Evolutionary conservation across 768 basidiomycete genomes (phyloP).

Genomic region (Tulasnella sp.): DNA sequence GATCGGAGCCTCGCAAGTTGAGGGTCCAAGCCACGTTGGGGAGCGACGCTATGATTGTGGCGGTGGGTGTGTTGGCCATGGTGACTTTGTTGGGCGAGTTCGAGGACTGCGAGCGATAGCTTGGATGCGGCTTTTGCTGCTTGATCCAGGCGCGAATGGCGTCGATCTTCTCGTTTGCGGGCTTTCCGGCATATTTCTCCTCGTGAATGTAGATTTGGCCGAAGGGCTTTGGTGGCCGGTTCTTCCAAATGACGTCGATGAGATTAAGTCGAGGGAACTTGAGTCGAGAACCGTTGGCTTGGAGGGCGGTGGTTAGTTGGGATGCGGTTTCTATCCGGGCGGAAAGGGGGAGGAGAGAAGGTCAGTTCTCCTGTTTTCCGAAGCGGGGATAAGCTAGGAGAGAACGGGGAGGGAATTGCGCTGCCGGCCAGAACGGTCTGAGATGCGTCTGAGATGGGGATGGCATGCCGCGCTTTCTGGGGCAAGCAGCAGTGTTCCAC

Average conservation of each 20-base stretch:
- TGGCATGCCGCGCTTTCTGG: neutral
- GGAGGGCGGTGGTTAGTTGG: constrained; percentile 55
- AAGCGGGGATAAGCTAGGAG: constrained; percentile 9
- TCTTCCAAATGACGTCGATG: constrained; percentile 63
- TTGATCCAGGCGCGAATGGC: constrained; percentile 68
- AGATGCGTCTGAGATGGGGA: neutral
- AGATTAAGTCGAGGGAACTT: constrained; percentile 80
- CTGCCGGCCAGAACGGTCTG: neutral
- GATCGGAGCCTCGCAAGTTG: constrained; percentile 85
- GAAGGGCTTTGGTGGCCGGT: constrained; percentile 65
- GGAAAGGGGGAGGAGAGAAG: neutral
- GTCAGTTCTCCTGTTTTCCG: constrained; percentile 9
- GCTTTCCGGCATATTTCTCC: constrained; percentile 59
- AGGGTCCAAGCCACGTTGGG: constrained; percentile 78
- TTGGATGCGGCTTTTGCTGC: constrained; percentile 37
- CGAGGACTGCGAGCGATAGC: constrained; percentile 10
- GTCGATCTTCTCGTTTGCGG: constrained; percentile 59
- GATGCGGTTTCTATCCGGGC: constrained; percentile 52
- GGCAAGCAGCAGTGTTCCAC: neutral
- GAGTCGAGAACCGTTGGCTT: constrained; percentile 55
- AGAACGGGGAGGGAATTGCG: neutral
- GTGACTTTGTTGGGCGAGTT: constrained; percentile 5
- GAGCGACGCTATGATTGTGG: constrained; percentile 58
- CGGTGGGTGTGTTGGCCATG: constrained; percentile 25
- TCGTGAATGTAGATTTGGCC: constrained; percentile 64